phyloP scores from a whole-genome alignment of 805 yeast genomes.

The Wickerhamiella lipophila region DNA sequence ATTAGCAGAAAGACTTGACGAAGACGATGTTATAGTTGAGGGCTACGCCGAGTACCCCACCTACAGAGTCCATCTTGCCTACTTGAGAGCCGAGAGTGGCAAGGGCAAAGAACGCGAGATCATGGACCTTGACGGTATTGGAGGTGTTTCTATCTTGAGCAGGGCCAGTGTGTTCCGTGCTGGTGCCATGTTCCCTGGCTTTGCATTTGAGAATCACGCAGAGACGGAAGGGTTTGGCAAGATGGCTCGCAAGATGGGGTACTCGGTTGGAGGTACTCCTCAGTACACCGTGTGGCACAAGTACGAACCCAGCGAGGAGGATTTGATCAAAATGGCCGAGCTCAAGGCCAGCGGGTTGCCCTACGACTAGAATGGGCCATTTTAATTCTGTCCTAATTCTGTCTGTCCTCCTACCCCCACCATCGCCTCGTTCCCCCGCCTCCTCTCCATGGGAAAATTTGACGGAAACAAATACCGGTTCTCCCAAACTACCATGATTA shows the following conservation, averaged over 20 bases:
- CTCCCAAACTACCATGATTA: no score
- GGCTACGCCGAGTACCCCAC: conserved; percentile 96
- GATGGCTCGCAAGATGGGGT: conserved; percentile 77
- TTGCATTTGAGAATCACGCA: conserved; percentile 90
- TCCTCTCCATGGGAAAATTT: no score
- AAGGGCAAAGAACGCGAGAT: conserved; percentile 66
- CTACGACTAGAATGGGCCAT: conserved; percentile 14
- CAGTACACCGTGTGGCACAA: conserved; percentile 97
- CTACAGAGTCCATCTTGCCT: conserved; percentile 95
- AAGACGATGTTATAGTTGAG: conserved; percentile 93
- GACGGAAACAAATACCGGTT: no score
- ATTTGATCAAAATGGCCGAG: conserved; percentile 53
- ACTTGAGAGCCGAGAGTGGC: conserved; percentile 79
- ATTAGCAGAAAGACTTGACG: conserved; percentile 46
- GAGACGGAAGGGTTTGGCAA: conserved; percentile 97
- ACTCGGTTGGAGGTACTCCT: conserved; percentile 78
- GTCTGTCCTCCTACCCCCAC: no score
- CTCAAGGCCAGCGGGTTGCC: conserved; percentile 26
- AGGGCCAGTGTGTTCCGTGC: conserved; percentile 74
- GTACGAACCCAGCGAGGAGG: conserved; percentile 91
- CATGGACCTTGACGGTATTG: conserved; percentile 90
- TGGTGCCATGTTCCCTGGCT: conserved; percentile 94
- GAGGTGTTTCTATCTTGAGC: conserved; percentile 87
- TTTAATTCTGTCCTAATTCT: no score
- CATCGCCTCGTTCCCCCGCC: no score